These are phyloP conservation scores for Pythium brassicae DNA, from an alignment of 352 stramenopile genomes.

Conservation along the genomic window DNA sequence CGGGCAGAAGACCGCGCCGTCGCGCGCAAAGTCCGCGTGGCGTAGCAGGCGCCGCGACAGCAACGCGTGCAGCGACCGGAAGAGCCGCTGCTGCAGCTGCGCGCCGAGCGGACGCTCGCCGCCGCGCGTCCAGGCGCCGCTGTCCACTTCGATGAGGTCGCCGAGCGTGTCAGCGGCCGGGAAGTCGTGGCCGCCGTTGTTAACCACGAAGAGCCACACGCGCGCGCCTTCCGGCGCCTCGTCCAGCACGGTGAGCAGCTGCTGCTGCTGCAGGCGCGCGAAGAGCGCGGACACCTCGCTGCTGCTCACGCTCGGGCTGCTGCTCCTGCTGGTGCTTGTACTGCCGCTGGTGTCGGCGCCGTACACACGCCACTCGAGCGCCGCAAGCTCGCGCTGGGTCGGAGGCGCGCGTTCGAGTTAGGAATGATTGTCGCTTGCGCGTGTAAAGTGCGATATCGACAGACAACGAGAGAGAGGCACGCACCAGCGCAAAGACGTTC, in stretches of 20 bases:
- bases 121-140: constrained; percentile 16
- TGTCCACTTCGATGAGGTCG: constrained; percentile 24
- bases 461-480: constrained; percentile 1
- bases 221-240: neutral
- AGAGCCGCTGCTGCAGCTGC: constrained; percentile 31
- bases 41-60: constrained; percentile 27
- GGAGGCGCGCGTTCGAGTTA: neutral
- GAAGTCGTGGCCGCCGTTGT: constrained; percentile 23
- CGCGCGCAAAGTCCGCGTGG: constrained; percentile 38
- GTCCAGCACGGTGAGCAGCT: constrained; percentile 25
- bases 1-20: constrained; percentile 31
- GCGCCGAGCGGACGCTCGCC: constrained; percentile 7
- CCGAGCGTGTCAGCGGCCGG: constrained; percentile 16
- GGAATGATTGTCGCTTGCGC: constrained; percentile 5
- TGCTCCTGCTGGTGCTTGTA: neutral
- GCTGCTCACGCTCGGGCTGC: neutral
- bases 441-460: constrained; percentile 1
- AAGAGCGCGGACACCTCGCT: constrained; percentile 23
- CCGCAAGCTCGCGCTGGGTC: constrained; percentile 35
- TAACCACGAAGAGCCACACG: constrained; percentile 59
- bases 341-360: constrained; percentile 2
- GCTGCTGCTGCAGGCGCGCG: constrained; percentile 33
- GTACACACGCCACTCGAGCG: constrained; percentile 55
- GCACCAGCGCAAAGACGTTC: constrained; percentile 46
- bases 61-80: constrained; percentile 28